Conservation (phyloP, 2,329 filamentous ascomycete genomes). For the Hymenoscyphus fraxineus region DNA sequence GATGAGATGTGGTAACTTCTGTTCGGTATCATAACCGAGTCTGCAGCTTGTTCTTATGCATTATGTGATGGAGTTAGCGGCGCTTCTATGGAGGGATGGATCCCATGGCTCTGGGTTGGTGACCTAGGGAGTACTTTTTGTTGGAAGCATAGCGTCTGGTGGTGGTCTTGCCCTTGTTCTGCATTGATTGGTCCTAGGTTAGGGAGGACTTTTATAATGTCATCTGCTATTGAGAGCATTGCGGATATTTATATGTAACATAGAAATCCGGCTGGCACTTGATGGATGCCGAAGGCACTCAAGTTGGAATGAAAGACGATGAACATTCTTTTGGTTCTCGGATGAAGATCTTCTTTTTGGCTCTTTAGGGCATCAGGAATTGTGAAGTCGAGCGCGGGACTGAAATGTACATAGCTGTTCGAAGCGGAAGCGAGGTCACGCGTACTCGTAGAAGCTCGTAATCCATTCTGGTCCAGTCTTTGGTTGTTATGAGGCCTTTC, state of each 20-base stretch:
- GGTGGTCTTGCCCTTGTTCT: constrained; percentile 23
- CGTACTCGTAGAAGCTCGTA: neutral
- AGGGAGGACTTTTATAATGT: constrained; percentile 22
- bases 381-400: neutral
- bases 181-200: constrained; percentile 21
- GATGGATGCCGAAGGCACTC: constrained; percentile 11
- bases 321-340: constrained; percentile 11
- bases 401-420: neutral
- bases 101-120: constrained; percentile 12
- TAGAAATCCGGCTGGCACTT: constrained; percentile 23
- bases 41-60: constrained; percentile 28
- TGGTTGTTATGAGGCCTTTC: neutral
- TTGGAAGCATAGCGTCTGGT: constrained; percentile 35
- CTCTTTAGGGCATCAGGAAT: neutral
- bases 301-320: constrained; percentile 24
- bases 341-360: constrained; percentile 3
- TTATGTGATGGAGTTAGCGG: constrained; percentile 35
- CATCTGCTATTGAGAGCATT: constrained; percentile 21
- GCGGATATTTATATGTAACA: constrained; percentile 32
- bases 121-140: constrained; percentile 20
- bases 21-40: neutral
- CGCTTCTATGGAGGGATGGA: constrained; percentile 24
- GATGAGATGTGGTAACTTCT: constrained; percentile 35
- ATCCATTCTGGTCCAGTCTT: neutral
- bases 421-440: neutral